Evolutionary conservation across 768 basidiomycete genomes (phyloP), one percentile per base, ranked within the genome.

Genomic region (Dioszegia hungarica): DNA sequence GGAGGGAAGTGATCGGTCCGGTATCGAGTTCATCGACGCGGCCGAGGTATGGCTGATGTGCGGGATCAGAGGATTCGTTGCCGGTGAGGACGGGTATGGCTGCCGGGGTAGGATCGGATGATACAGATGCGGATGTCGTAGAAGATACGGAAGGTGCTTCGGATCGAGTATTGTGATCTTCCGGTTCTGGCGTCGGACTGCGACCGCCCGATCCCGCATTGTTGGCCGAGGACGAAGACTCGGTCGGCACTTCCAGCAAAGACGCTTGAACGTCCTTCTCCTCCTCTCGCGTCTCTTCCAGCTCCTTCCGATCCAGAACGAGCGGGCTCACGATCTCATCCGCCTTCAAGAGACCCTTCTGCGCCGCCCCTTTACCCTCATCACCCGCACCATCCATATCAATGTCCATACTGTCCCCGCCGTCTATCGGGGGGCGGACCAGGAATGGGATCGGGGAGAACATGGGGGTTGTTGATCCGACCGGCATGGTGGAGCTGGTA

Each of bases 381-480:
- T 46, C 47, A 36, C 10, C 17, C 17, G 8, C 49, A 5, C 5
- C 38, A 5, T 53, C 43, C 6, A 1, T 11, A 40, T 39, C 54
- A 5, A 38, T 33, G 19, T 28, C 45, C 46, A 29, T 63, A 10
- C 29, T 40, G 25, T n/a, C 9, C 8, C 33, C 48, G 15, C n/a
- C 29, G n/a, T 31, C 44, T 6, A 9, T 15, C 19, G 37, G 24
- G 15, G 45, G 34, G 4, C 51, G 46, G 34, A 40, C 53, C 3
- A 77, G 51, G 68, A 77, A 77, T 0, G 76, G 73, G n/a, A 77
- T 76, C 11, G 74, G 74, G 11, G 63, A 67, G 59, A 76, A 77
- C 70, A 76, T 69, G 25, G 76, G 76, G n/a, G 68, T 70, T 4
- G 59, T 59, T 2, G 58, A 53, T 9, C 67, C 64, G 12, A 59